Evolutionary conservation across 148 eudicot species (phyloP).

Genomic region (Rhododendron vialii): DNA sequence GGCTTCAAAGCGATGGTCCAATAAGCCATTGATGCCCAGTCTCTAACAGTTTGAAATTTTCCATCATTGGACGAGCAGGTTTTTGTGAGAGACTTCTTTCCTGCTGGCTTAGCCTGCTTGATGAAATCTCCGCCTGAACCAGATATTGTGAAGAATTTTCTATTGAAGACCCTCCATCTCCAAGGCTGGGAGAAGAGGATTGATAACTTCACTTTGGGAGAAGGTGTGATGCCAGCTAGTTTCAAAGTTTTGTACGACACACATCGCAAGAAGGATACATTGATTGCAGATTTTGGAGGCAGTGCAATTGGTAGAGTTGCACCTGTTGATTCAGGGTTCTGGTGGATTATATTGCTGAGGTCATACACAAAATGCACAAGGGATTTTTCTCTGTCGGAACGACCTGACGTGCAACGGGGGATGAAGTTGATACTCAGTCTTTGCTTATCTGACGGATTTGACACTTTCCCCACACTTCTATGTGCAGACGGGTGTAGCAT

Average conservation of each 20-base stretch:
- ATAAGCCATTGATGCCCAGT: too few species aligned
- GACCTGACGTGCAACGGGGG: slow-evolving; percentile 53
- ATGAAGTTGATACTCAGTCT: slow-evolving; percentile 53
- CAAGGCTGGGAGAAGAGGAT: slow-evolving; percentile 58
- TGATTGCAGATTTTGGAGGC: slow-evolving; percentile 64
- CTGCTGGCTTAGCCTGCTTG: slow-evolving; percentile 59
- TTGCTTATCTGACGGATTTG: slow-evolving; percentile 72
- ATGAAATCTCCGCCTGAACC: slow-evolving; percentile 52
- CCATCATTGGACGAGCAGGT: slow-evolving; percentile 33
- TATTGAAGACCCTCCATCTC: slow-evolving; percentile 53
- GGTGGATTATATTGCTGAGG: slow-evolving; percentile 74
- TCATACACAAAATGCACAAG: slow-evolving; percentile 55
- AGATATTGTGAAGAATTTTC: slow-evolving; percentile 60
- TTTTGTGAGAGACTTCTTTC: slow-evolving; percentile 69
- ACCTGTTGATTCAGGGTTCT: slow-evolving; percentile 77
- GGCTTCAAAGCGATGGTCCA: too few species aligned
- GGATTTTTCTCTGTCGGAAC: slow-evolving; percentile 37
- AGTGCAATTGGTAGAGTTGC: slow-evolving; percentile 78
- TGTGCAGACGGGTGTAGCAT: slow-evolving; percentile 81
- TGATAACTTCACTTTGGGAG: slow-evolving; percentile 56
- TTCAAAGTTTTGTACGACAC: slow-evolving; percentile 43
- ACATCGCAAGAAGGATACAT: slow-evolving; percentile 23
- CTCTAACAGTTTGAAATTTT: too few species aligned
- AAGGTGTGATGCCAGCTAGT: slow-evolving; percentile 81
- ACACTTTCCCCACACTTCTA: slow-evolving; percentile 70